These are phyloP conservation scores for Medicago truncatula DNA, from an alignment of 306 rosid species.

Conservation along the genomic window DNA sequence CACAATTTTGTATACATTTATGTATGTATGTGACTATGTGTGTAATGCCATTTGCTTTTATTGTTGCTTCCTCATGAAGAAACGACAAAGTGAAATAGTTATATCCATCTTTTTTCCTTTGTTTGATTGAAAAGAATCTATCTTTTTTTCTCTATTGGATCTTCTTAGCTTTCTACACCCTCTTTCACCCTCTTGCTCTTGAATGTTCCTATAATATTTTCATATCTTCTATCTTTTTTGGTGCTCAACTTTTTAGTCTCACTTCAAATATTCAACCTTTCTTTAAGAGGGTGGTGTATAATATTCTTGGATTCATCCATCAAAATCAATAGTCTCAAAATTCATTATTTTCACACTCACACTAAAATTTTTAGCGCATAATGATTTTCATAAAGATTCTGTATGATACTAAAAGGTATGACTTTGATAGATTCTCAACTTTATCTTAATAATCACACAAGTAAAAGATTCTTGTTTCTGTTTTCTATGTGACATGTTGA, in stretches of 20 bases:
- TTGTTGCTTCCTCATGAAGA: conserved; percentile 62
- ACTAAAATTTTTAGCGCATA: conserved; percentile 34
- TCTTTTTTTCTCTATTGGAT: conserved; percentile 44
- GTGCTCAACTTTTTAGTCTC: conserved; percentile 29
- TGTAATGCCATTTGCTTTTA: conserved; percentile 47
- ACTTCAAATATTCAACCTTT: conserved; percentile 15
- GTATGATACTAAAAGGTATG: conserved; percentile 77
- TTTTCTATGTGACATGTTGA: not conserved
- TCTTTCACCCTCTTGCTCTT: conserved; percentile 37
- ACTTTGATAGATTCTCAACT: conserved; percentile 66
- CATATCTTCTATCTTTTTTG: conserved; percentile 24
- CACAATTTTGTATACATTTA: conserved; percentile 21
- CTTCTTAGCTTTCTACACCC: conserved; percentile 45
- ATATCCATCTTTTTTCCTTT: conserved; percentile 50
- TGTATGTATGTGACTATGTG: conserved; percentile 13
- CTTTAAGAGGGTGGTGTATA: not conserved
- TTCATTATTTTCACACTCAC: conserved; percentile 28
- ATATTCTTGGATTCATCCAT: conserved; percentile 21
- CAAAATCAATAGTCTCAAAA: conserved; percentile 19
- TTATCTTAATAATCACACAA: conserved; percentile 67
- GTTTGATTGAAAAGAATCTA: conserved; percentile 40
- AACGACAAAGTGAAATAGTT: conserved; percentile 56
- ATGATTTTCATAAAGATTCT: conserved; percentile 62
- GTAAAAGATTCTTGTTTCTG: conserved; percentile 60
- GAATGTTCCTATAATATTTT: conserved; percentile 27